Evolutionary conservation across 148 eudicot species (phyloP).

Genomic region (Camellia granthamiana): DNA sequence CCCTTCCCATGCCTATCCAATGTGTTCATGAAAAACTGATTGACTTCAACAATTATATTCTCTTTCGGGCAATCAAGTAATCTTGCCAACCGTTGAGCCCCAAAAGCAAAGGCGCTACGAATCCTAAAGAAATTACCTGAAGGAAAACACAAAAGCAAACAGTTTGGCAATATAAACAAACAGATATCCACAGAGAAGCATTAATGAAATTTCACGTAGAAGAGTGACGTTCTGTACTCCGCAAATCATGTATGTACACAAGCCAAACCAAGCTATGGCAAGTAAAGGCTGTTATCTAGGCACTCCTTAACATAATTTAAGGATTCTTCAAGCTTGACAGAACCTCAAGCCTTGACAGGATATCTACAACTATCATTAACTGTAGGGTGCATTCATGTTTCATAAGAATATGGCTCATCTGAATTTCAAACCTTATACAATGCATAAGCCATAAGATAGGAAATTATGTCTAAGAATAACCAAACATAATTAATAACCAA

Average conservation of each 20-base stretch:
- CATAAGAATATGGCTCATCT: no score
- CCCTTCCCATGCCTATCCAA: constrained; percentile 57
- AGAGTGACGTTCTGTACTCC: constrained; percentile 1
- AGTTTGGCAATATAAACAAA: not conserved
- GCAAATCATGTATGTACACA: not conserved
- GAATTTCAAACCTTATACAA: no score
- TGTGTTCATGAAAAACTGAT: constrained; percentile 56
- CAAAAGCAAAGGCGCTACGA: constrained; percentile 61
- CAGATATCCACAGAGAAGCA: not conserved
- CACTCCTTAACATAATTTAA: not conserved
- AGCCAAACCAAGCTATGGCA: not conserved
- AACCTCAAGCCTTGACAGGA: not conserved
- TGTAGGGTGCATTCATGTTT: no score
- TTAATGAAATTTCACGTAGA: not conserved
- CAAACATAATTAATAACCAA: not conserved
- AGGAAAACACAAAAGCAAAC: constrained; percentile 4
- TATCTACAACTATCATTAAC: no score
- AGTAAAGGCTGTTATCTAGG: not conserved
- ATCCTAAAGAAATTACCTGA: constrained; percentile 69
- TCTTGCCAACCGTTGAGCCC: constrained; percentile 51
- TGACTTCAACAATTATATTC: constrained; percentile 40
- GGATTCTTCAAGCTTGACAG: constrained; percentile 9
- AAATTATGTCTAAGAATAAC: no score
- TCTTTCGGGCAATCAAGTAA: constrained; percentile 47
- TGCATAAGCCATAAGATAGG: no score